Evolutionary conservation across 2,329 filamentous ascomycete genomes (phyloP), one percentile per base, ranked within the genome.

Genomic region (Trichophaea hybrida): DNA sequence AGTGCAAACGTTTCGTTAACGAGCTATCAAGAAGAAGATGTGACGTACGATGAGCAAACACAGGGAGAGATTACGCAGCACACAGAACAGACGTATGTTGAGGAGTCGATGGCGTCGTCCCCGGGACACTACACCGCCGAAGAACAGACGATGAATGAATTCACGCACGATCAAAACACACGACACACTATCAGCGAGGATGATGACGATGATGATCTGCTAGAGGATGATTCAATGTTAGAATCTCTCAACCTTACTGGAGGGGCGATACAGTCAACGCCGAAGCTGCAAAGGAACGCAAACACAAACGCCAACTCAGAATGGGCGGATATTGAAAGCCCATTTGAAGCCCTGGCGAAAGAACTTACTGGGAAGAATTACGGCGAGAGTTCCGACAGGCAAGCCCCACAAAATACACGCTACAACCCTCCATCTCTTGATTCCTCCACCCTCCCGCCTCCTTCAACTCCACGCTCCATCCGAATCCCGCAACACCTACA

Each of bases 1-100:
- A 95, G 90, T 52, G 93, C 93, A 71, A 97, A 98, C 69, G 91
- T 98, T 32, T 95, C 91, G 8, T 80, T 98, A 8, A 95, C 89
- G 0, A 89, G 90, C 33, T 96, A 98, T 72, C 60, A 64, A 57
- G 61, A 67, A 37, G 61, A 67, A 37, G 61, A 67, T 2, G 58
- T 57, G 43, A 59, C 58, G 48, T 61, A 60, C 55, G 59, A 64
- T 46, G 51, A 65, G 38, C 53, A 71, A 59, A 74, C 77, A 55
- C 75, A 73, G 13, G 76, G 75, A 0, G 74, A 78, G 12, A 71
- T 66, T 49, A 68, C 66, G 40, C 61, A 68, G 34, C 33, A 13
- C 5, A 67, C 72, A 35, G 74, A 75, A 54, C 68, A 63, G 34
- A 71, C 69, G 46, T 62, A 67, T 50, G 61, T 75, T 66, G 71